phyloP scores from a whole-genome alignment of 2,329 filamentous ascomycete genomes.

The Apiospora phragmitis region DNA sequence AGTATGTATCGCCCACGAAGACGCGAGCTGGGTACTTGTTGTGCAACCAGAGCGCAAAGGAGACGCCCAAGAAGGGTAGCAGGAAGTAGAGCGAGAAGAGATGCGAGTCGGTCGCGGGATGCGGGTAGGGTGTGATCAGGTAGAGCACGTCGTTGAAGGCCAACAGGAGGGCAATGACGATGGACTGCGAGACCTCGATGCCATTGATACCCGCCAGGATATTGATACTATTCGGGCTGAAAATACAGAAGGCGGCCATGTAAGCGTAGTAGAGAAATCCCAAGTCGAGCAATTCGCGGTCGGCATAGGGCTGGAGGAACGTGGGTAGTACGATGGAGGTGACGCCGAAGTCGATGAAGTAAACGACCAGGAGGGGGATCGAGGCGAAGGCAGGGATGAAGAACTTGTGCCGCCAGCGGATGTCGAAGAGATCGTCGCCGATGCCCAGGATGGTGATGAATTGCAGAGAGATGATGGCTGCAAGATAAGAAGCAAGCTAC shows the following conservation, averaged over 20 bases:
- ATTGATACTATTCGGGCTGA: conserved; percentile 98
- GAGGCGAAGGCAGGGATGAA: conserved; percentile 94
- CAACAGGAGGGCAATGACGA: conserved; percentile 84
- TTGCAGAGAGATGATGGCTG: conserved; percentile 90
- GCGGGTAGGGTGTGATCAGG: conserved; percentile 78
- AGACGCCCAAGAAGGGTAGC: conserved; percentile 91
- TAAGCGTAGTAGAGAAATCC: conserved; percentile 88
- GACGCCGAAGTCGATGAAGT: conserved; percentile 98
- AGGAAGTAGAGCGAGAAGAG: conserved; percentile 95
- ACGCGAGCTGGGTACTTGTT: conserved; percentile 96
- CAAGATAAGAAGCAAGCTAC: conserved; percentile 90
- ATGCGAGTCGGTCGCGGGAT: conserved; percentile 94
- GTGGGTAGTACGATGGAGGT: conserved; percentile 92
- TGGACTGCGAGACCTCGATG: conserved; percentile 91
- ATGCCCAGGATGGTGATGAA: conserved; percentile 89
- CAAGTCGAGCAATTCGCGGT: conserved; percentile 76
- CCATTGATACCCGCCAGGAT: conserved; percentile 99
- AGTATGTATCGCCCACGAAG: conserved; percentile 98
- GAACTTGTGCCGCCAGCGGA: conserved; percentile 98
- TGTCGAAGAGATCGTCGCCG: conserved; percentile 95
- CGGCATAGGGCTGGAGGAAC: conserved; percentile 80
- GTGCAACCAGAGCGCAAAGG: conserved; percentile 79
- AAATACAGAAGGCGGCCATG: conserved; percentile 96
- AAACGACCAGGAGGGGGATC: conserved; percentile 91
- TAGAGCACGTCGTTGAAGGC: conserved; percentile 87